Percentiles rank a stretch among this genome's conserved stretches.
Conservation (phyloP, 2,329 filamentous ascomycete species). For the Epichloe bromicola region DNA sequence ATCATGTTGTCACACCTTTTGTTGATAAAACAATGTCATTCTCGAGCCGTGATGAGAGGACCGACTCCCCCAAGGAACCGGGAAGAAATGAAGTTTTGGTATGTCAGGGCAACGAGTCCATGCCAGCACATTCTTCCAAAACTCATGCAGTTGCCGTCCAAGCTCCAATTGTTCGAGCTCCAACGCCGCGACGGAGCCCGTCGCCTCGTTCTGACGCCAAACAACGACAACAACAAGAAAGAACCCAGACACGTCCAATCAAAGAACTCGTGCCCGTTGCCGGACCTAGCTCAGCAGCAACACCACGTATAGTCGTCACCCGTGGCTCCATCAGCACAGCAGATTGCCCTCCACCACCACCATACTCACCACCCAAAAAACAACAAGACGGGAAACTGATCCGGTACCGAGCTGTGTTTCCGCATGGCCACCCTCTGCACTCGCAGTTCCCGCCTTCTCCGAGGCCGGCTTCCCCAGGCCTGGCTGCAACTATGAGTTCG, state of each 20-base stretch:
- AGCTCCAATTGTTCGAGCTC: conserved; percentile 23
- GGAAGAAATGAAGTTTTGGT: conserved; percentile 27
- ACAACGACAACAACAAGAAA: conserved; percentile 1
- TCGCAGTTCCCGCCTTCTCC: conserved; percentile 43
- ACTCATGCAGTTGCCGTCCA: conserved; percentile 11
- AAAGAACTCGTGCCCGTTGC: background rate
- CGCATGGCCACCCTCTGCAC: conserved; percentile 36
- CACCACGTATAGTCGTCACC: conserved; percentile 1
- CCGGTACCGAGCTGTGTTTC: conserved; percentile 45
- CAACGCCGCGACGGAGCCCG: conserved; percentile 22
- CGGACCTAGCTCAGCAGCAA: background rate
- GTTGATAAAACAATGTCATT: conserved; percentile 31
- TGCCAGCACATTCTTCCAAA: conserved; percentile 8
- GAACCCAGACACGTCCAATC: background rate
- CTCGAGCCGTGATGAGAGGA: conserved; percentile 23
- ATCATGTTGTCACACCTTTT: conserved; percentile 62
- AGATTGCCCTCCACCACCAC: conserved; percentile 33
- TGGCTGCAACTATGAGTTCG: conserved; percentile 49
- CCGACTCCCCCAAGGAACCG: conserved; percentile 18
- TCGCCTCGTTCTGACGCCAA: conserved; percentile 14
- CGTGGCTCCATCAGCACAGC: background rate
- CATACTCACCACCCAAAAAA: conserved; percentile 38
- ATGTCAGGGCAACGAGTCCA: conserved; percentile 6
- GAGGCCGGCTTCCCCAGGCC: conserved; percentile 50
- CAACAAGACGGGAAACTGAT: conserved; percentile 20